Evolutionary conservation across 176 grass and related monocot species (phyloP), one percentile per base, ranked within the genome.

Genomic region (Musa acuminata): DNA sequence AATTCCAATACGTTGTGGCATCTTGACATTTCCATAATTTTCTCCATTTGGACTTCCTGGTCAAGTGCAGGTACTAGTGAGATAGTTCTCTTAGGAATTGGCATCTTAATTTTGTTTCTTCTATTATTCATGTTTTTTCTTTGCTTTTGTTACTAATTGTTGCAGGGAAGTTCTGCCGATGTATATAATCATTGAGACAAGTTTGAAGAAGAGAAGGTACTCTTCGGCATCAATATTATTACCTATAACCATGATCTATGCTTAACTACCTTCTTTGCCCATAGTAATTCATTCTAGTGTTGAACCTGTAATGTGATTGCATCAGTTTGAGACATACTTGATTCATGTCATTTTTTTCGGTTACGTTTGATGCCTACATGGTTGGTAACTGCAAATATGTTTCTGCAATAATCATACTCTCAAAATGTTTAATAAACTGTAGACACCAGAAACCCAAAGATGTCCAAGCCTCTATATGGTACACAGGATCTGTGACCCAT

Each of bases 1-100:
- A 81, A 91, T 75, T 74, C 62, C 60, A 67, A 1, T 12, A 11
- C 82, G 53, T 49, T 59, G 50, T 67, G 64, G 64, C 26, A 29
- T 67, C 25, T 67, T 17, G 3, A 67, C 29, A 67, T 23, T 67
- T 43, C 29, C 29, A 35, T 35, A 27, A 27, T 25, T 66, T 67
- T 5, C 16, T 14, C 27, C 60, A 2, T 9, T 70, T n/a, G 12
- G 67, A 1, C 16, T 1, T 43, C 8, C 67, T 70, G 13, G 17
- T 11, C 43, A 49, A 8, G 67, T 35, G 64, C 25, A 43, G 16
- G 60, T 24, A 26, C 25, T 26, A 64, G 11, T 21, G 9, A 11
- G 25, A n/a, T 70, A 50, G 7, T 70, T 51, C 2, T 12, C 4
- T 35, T 35, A 35, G 29, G 29, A 35, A 35, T 35, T 65, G 62